Base-by-base conservation (phyloP, 306 rosid species). In the Lablab purpureus region DNA sequence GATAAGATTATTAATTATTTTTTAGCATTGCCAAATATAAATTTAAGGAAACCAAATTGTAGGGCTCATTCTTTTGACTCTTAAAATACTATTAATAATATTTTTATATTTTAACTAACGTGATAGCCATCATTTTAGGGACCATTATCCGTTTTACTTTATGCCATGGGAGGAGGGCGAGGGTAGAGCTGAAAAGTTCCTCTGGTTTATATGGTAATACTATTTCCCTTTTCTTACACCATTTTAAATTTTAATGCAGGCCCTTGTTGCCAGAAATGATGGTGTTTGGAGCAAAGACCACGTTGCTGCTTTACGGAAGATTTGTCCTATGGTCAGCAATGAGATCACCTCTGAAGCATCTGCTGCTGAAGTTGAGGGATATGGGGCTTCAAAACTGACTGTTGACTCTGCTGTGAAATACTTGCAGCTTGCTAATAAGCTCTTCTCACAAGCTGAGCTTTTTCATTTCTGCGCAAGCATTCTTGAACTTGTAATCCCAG, bases 221-320 rank as follows among this genome's bases (percentile, higher is more conserved):
- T 30, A 23, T 45, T 45, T 27, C 21, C 6, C 4, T 25, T 49
- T 40, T 40, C 65, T 79, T 55, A 63, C 21, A 52, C 13, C 15
- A 64, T 84, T 23, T 71, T 80, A 32, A 73, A 70, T 75, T 85
- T 34, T 85, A 45, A 40, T 71, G 30, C 65, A 95, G 99, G 99
- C 99, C 82, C 97, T 95, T 82, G 99, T 92, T 30, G 96, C 98
- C 17, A 88, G 99, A 91, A 95, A 90, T 74, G 99, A 95, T 84
- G 99, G 99, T 36, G 98, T 95, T 80, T 95, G 99, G 99, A 91
- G 93, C 90, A 95, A 88, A 73, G 98, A 95, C 72, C 99, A 95
- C 79, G 93, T 92, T 74, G 89, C 94, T 70, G 83, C 99, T 80
- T 83, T 95, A 37, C 98, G 99, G 4, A 92, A 91, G 88, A 91